Evolutionary conservation across 805 yeast genomes (phyloP), one percentile per base, ranked within the genome.

Genomic region (Starmerella scarabaei): DNA sequence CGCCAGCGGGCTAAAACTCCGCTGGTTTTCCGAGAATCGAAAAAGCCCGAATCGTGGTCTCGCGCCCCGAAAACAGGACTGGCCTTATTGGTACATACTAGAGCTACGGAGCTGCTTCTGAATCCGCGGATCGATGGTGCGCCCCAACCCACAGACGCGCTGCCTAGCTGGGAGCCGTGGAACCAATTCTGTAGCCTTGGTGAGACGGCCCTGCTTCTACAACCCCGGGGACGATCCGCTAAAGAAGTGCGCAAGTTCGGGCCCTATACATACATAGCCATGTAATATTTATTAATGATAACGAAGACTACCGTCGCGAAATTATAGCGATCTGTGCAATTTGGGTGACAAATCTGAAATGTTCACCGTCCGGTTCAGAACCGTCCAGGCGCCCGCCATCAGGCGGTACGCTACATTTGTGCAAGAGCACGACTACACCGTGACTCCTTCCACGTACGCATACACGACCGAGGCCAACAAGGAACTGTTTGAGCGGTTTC

Each of bases 401-500:
- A n/a, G 26, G 26, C 26, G 19, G 38, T 18, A 15, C 9, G 26
- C 35, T 31, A 38, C 35, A 12, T 50, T 38, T 29, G 42, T 43
- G 3, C 55, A 50, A 42, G 55, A 53, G 38, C 59, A 59, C 37
- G 63, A 60, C 44, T 60, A 60, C 38, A 52, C 61, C 3, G 51
- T 59, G 23, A 45, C 51, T 8, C 63, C 64, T 2, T 36, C 53
- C n/a, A 57, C 64, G 2, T 59, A 58, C 34, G 48, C 56, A 9
- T 59, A 58, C 41, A 50, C 54, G 2, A 53, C 58, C 14, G 62
- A 56, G 17, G 57, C 56, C 5, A 58, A 61, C 36, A 56, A 56
- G 42, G 59, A 54, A 21, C 49, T 52, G 32, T 73, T 72, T 48
- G 59, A 63, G 21, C 55, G 62, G 37, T 67, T 62, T 40, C 75